A percentile compares a stretch with the other conserved stretches of the same genome.
Evolutionary conservation across 2,329 filamentous ascomycete species (phyloP).

Genomic region (Claviceps sp.): DNA sequence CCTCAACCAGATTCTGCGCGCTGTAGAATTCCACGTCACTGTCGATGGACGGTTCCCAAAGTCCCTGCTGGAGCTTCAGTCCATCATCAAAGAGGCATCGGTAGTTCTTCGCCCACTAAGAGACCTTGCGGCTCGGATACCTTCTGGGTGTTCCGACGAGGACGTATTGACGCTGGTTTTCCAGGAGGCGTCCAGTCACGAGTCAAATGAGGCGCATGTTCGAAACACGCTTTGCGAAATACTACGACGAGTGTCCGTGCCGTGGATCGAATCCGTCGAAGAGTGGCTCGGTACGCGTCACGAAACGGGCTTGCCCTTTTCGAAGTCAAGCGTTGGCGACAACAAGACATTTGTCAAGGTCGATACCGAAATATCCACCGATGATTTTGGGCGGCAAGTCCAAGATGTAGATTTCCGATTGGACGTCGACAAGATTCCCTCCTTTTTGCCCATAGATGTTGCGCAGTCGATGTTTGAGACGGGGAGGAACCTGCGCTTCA

Average conservation of each 20-base stretch:
- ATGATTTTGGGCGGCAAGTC: slow-evolving; percentile 45
- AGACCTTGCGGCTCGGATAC: slow-evolving; percentile 34
- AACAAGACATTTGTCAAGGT: slow-evolving; percentile 48
- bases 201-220: slow-evolving; percentile 49
- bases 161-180: slow-evolving; percentile 49
- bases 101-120: slow-evolving; percentile 39
- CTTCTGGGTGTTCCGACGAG: slow-evolving; percentile 38
- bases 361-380: slow-evolving; percentile 37
- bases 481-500: slow-evolving; percentile 60
- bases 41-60: slow-evolving; percentile 24
- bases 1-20: slow-evolving; percentile 32
- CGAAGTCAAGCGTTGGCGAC: slow-evolving; percentile 29
- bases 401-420: slow-evolving; percentile 49
- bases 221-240: slow-evolving; percentile 54
- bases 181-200: slow-evolving; percentile 45
- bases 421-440: slow-evolving; percentile 51
- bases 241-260: slow-evolving; percentile 45
- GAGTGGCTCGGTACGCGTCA: slow-evolving; percentile 61
- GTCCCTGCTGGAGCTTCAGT: slow-evolving; percentile 41
- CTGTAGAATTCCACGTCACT: slow-evolving; percentile 36
- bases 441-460: slow-evolving; percentile 58
- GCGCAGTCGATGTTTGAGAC: slow-evolving; percentile 64
- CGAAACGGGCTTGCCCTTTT: slow-evolving; percentile 41
- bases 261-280: slow-evolving; percentile 54
- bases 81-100: slow-evolving; percentile 31